These are phyloP conservation scores for Monosporascus sp. DNA, from an alignment of 2,329 filamentous ascomycete genomes.

Conservation along the genomic window DNA sequence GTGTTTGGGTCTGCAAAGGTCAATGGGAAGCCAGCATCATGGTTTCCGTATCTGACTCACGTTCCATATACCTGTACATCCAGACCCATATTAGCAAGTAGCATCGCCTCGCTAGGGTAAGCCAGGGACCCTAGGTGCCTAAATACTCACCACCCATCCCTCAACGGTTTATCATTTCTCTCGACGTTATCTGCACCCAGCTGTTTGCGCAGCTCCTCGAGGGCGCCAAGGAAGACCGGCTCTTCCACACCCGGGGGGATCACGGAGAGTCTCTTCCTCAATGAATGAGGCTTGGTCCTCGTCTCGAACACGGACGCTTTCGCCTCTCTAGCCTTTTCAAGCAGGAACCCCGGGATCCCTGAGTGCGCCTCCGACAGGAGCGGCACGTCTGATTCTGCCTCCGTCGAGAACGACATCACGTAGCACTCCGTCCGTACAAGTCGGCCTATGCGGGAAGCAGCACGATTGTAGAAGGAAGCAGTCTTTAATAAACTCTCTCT, in stretches of 20 bases:
- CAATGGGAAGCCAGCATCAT: background rate
- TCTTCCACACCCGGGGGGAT: constrained; percentile 34
- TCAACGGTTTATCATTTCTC: constrained; percentile 34
- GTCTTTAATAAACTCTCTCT: no score
- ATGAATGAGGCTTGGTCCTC: constrained; percentile 25
- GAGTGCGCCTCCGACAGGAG: constrained; percentile 33
- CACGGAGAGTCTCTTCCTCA: constrained; percentile 26
- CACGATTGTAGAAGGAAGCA: no score
- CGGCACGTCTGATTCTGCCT: constrained; percentile 26
- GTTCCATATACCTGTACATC: constrained; percentile 24
- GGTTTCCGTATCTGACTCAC: constrained; percentile 7
- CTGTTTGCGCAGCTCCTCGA: constrained; percentile 30
- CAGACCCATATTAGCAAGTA: background rate
- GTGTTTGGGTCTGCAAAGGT: constrained; percentile 29
- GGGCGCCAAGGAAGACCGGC: constrained; percentile 25
- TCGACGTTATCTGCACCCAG: constrained; percentile 34
- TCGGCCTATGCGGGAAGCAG: no score
- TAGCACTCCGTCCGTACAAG: no score
- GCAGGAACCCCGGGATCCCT: constrained; percentile 32
- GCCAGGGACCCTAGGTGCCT: constrained; percentile 6
- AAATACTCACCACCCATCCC: constrained; percentile 32
- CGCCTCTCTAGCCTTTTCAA: constrained; percentile 30
- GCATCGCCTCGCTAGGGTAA: background rate
- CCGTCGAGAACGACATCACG: constrained; percentile 14
- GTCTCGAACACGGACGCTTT: constrained; percentile 30